Conservation (phyloP, 2,329 filamentous ascomycete species). For the Clonostachys byssicola region DNA sequence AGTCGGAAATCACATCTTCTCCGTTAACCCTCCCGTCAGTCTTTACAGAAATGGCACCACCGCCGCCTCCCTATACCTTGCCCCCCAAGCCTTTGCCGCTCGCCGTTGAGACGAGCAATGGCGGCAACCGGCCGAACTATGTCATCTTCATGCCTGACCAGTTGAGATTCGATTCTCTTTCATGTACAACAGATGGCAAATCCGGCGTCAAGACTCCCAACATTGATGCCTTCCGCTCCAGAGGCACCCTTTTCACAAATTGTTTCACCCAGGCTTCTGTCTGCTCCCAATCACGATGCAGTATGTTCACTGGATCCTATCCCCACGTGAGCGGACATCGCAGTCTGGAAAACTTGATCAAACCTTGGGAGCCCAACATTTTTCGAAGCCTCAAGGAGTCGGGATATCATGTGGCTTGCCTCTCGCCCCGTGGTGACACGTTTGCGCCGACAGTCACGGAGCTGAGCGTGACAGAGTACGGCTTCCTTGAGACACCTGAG, state of each 20-base stretch:
- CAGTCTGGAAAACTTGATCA: constrained; percentile 39
- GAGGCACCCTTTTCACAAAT: constrained; percentile 35
- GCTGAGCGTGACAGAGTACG: constrained; percentile 35
- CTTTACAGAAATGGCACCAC: too few relatives aligned
- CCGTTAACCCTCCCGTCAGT: too few relatives aligned
- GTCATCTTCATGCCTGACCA: constrained; percentile 44
- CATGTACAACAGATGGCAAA: constrained; percentile 17
- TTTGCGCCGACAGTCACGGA: constrained; percentile 38
- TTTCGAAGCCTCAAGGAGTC: constrained; percentile 35
- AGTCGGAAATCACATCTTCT: too few relatives aligned
- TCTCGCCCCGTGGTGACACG: constrained; percentile 32
- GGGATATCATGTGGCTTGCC: constrained; percentile 41
- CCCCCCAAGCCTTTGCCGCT: neutral
- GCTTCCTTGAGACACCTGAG: constrained; percentile 32
- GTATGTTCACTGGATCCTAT: constrained; percentile 41
- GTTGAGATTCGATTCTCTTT: constrained; percentile 36
- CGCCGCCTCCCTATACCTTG: too few relatives aligned
- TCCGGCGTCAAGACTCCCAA: constrained; percentile 27
- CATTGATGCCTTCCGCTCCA: constrained; percentile 31
- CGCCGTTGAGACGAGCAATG: constrained; percentile 15
- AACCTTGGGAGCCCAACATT: constrained; percentile 42
- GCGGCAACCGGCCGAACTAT: constrained; percentile 23
- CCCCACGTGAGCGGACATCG: constrained; percentile 40
- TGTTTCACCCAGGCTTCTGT: constrained; percentile 39
- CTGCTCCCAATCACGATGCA: constrained; percentile 39